A percentile compares a stretch with the other conserved stretches of the same genome.
These are phyloP conservation scores for Geotrichum candidum DNA, from an alignment of 1,139 yeast genomes.

Conservation along the genomic window DNA sequence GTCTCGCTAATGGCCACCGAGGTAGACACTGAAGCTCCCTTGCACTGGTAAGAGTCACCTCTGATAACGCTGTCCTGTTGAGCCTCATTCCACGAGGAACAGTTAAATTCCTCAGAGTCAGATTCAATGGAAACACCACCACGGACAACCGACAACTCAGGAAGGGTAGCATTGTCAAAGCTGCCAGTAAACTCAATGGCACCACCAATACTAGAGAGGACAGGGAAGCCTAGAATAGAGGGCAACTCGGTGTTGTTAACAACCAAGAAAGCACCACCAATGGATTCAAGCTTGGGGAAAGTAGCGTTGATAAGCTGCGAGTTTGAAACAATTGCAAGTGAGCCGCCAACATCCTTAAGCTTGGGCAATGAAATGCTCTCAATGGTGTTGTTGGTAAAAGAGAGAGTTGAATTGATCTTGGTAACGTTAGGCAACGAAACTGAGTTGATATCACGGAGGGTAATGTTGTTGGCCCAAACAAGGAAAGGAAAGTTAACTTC, in stretches of 20 bases:
- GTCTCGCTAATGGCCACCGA: slow-evolving; percentile 39
- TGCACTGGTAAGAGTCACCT: slow-evolving; percentile 85
- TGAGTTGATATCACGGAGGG: slow-evolving; percentile 71
- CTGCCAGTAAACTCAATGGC: slow-evolving; percentile 76
- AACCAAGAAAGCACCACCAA: slow-evolving; percentile 77
- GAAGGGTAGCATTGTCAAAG: slow-evolving; percentile 73
- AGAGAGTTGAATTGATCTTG: slow-evolving; percentile 70
- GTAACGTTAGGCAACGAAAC: slow-evolving; percentile 64
- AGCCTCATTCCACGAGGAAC: slow-evolving; percentile 60
- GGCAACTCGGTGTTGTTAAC: slow-evolving; percentile 72
- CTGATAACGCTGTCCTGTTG: slow-evolving; percentile 63
- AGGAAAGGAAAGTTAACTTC: slow-evolving; percentile 68
- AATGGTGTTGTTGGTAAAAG: slow-evolving; percentile 67
- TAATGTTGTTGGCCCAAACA: slow-evolving; percentile 77
- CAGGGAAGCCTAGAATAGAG: slow-evolving; percentile 65
- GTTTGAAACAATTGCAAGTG: slow-evolving; percentile 72
- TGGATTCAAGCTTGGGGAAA: slow-evolving; percentile 59
- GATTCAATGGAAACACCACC: slow-evolving; percentile 90
- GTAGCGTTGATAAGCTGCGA: slow-evolving; percentile 61
- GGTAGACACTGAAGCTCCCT: slow-evolving; percentile 58
- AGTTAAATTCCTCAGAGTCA: slow-evolving; percentile 65
- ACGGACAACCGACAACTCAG: slow-evolving; percentile 64
- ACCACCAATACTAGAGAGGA: slow-evolving; percentile 73
- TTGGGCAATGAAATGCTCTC: slow-evolving; percentile 51
- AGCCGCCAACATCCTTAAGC: slow-evolving; percentile 66